phyloP scores from a whole-genome alignment of 495 filamentous ascomycete species.

The Neurospora intermedia region DNA sequence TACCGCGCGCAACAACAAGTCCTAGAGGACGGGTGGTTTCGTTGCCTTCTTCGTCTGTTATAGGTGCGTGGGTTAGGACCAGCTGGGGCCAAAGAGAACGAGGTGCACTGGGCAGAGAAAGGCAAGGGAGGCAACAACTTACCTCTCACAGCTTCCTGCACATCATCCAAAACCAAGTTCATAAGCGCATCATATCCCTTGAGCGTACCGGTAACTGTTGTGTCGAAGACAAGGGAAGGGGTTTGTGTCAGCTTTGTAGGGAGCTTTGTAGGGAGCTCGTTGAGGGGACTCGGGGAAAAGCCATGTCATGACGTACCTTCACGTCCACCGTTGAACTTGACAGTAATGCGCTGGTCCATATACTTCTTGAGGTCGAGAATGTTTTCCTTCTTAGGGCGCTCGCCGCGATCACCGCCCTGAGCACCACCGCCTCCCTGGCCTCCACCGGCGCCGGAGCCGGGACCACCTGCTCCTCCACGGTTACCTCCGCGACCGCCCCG shows the following conservation, averaged over 20 bases:
- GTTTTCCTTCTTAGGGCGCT: conserved; percentile 92
- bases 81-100: background rate
- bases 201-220: conserved; percentile 67
- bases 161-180: conserved; percentile 94
- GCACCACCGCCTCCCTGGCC: conserved; percentile 18
- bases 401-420: conserved; percentile 30
- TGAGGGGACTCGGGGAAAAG: background rate
- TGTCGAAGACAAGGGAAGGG: background rate
- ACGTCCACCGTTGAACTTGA: conserved; percentile 92
- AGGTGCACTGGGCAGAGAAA: background rate
- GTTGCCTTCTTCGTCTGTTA: conserved; percentile 81
- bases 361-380: conserved; percentile 92
- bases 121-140: conserved; percentile 8
- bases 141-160: conserved; percentile 84
- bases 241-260: background rate
- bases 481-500: conserved; percentile 32
- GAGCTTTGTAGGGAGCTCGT: background rate
- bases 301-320: conserved; percentile 52
- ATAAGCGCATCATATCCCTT: conserved; percentile 96
- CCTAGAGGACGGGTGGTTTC: conserved; percentile 73
- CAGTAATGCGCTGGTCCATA: conserved; percentile 86
- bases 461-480: conserved; percentile 24
- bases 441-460: conserved; percentile 28
- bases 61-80: too few relatives aligned
- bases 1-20: conserved; percentile 84